Evolutionary conservation across 208 protist genomes (phyloP), one percentile per base, ranked within the genome.

Genomic region (Crithidia bombi): DNA sequence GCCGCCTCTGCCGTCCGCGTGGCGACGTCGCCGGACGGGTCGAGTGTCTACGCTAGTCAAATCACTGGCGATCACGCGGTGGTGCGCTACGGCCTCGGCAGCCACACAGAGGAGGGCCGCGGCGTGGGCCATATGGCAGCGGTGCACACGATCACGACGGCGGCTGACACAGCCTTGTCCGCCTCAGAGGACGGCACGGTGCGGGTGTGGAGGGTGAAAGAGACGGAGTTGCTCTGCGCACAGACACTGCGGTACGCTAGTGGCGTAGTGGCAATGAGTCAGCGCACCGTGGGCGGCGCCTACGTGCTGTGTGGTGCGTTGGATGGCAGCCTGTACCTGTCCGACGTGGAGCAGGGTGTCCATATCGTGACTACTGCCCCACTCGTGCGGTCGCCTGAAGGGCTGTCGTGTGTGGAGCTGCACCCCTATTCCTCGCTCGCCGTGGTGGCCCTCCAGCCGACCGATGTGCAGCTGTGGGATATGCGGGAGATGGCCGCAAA

Each of bases 121-220:
- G 86, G 83, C 0, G 25, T 84, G 25, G 86, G 89, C 1, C 89
- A 94, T 65, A 75, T 79, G 28, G 73, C 77, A 30, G 61, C 80
- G 5, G 82, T 94, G 26, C 83, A 85, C 65, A 85, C 78, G n/a
- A 67, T 86, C 33, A 57, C 62, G 21, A 58, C 38, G 15, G 43
- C 57, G 23, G 14, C n/a, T 36, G 46, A 65, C 25, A 56, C 50
- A 7, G 57, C 62, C 26, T 78, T 99, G 2, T 98, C 92, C 5
- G 90, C 94, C 2, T 97, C 95, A 2, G 98, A 99, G 65, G 99
- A 99, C 78, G 83, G 97, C 58, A 99, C 98, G 25, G 96, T 99
- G 69, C 86, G 97, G 26, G 98, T 99, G 55, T 99, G 98, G 98
- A 91, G 86, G 51, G 58, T 71, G 28, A 65, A 76, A 32, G 67